phyloP scores from a whole-genome alignment of 192 early-diverging fungal species.

The Funneliformis geosporum region DNA sequence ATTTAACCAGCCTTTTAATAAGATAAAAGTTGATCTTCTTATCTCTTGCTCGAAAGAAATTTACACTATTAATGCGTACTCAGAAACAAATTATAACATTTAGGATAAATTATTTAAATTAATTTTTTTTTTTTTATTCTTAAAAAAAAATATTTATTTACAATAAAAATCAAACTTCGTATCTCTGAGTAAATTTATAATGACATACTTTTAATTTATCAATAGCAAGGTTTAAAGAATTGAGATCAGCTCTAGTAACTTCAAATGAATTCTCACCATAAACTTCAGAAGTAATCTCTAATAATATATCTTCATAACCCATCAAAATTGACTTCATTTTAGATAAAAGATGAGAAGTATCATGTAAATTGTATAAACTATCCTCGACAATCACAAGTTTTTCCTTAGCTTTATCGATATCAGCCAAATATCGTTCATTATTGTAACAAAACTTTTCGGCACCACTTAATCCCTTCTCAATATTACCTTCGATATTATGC shows the following conservation, averaged over 20 bases:
- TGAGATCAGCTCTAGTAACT: neutral
- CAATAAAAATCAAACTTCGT: too few relatives aligned
- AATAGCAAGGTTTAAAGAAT: neutral
- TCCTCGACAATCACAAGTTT: neutral
- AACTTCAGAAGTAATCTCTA: neutral
- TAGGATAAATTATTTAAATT: too few relatives aligned
- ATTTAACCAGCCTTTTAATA: too few relatives aligned
- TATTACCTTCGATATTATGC: neutral
- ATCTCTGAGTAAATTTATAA: neutral
- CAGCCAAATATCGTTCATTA: neutral
- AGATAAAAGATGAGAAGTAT: neutral
- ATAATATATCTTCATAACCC: constrained; percentile 1
- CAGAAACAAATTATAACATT: too few relatives aligned
- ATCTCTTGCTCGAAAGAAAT: too few relatives aligned
- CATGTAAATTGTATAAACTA: neutral
- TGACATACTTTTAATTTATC: neutral
- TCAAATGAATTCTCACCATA: neutral
- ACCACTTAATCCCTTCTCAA: constrained; percentile 5
- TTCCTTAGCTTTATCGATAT: neutral
- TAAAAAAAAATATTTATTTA: too few relatives aligned
- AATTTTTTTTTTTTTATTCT: too few relatives aligned
- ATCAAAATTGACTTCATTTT: neutral
- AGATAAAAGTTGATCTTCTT: too few relatives aligned
- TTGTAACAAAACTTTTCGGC: neutral
- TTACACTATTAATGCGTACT: too few relatives aligned